Evolutionary conservation across 306 rosid species (phyloP).

Genomic region (Fragaria iinumae): DNA sequence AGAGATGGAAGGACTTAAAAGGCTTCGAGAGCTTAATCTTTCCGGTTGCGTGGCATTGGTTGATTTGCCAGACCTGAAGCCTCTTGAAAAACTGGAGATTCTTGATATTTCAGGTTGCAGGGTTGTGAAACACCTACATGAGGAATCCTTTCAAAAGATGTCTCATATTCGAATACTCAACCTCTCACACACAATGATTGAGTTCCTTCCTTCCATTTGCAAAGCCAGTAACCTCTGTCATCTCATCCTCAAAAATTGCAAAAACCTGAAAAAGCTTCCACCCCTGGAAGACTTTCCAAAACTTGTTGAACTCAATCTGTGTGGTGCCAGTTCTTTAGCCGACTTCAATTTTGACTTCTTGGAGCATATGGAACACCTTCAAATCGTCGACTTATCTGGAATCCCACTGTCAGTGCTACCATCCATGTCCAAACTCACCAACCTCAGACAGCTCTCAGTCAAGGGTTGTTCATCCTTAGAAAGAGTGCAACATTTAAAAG

Average conservation of each 20-base stretch:
- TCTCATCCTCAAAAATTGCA: constrained; percentile 29
- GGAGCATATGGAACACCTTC: constrained; percentile 16
- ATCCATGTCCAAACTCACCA: constrained; percentile 5
- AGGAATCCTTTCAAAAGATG: constrained; percentile 26
- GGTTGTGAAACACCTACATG: constrained; percentile 16
- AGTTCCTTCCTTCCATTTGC: constrained; percentile 18
- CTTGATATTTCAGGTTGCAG: constrained; percentile 36
- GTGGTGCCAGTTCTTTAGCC: constrained; percentile 12
- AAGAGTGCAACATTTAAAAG: background rate
- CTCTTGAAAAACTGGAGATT: constrained; percentile 27
- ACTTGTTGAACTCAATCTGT: constrained; percentile 31
- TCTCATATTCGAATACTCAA: constrained; percentile 19
- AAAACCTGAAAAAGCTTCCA: constrained; percentile 11
- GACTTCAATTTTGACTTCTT: constrained; percentile 16
- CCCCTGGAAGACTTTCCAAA: background rate
- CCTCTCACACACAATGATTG: constrained; percentile 31
- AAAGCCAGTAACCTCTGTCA: constrained; percentile 8
- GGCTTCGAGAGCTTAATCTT: constrained; percentile 17
- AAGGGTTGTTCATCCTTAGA: constrained; percentile 6
- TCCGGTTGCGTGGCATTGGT: constrained; percentile 13
- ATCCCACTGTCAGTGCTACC: constrained; percentile 9
- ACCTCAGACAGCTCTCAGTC: constrained; percentile 27
- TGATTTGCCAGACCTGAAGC: constrained; percentile 6
- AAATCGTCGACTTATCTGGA: constrained; percentile 29
- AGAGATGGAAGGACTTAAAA: constrained; percentile 6